A percentile compares a stretch with the other conserved stretches of the same genome.
Evolutionary conservation across 768 basidiomycete species (phyloP).

Genomic region (Auriscalpium microsporum): DNA sequence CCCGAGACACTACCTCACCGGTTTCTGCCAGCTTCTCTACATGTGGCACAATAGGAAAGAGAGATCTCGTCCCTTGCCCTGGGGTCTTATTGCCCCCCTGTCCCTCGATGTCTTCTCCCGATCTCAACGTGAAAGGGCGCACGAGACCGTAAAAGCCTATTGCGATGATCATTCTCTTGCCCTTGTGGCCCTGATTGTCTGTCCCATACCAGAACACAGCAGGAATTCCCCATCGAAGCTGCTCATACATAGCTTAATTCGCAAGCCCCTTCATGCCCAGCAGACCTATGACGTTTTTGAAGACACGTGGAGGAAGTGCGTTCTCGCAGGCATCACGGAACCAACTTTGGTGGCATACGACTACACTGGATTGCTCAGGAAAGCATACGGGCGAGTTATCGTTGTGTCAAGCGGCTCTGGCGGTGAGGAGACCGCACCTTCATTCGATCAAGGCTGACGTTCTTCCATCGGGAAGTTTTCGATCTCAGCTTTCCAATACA

Average conservation of each 20-base stretch:
- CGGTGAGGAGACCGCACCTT: slow-evolving; percentile 1
- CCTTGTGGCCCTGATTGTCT: slow-evolving; percentile 23
- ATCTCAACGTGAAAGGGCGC: slow-evolving; percentile 21
- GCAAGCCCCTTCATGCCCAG: not conserved
- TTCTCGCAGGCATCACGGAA: slow-evolving; percentile 18
- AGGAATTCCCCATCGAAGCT: not conserved
- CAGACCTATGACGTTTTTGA: not conserved
- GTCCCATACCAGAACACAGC: slow-evolving; percentile 7
- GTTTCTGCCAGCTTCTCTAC: slow-evolving; percentile 20
- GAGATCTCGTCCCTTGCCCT: slow-evolving; percentile 18
- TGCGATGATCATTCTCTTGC: slow-evolving; percentile 21
- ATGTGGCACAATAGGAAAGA: slow-evolving; percentile 26
- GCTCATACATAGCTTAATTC: not conserved
- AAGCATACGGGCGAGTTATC: slow-evolving; percentile 24
- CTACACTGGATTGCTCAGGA: slow-evolving; percentile 20
- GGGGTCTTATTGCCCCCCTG: slow-evolving; percentile 26
- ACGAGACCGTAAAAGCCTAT: slow-evolving; percentile 24
- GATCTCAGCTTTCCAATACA: slow-evolving; percentile 1
- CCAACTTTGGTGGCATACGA: slow-evolving; percentile 21
- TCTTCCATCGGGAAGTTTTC: not conserved
- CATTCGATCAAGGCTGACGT: not conserved
- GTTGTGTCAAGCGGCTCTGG: slow-evolving; percentile 18
- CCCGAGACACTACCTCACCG: not conserved
- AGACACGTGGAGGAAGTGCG: slow-evolving; percentile 14
- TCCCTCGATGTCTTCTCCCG: slow-evolving; percentile 21